Base-by-base conservation (phyloP, 345 rosid species). In the Euclidium syriacum region DNA sequence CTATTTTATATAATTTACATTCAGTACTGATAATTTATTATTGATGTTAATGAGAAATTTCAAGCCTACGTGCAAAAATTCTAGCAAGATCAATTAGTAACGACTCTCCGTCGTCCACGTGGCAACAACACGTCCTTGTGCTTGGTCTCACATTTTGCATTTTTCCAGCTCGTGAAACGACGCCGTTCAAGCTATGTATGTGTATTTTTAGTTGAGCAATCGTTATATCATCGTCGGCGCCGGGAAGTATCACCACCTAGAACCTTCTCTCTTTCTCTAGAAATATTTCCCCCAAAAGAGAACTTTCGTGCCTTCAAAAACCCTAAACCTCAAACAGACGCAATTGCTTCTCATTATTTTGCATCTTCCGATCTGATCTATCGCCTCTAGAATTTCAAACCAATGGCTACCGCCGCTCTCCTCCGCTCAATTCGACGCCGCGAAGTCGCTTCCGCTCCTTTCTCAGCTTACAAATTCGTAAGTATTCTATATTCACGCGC, bases 351-450 rank as follows among this genome's bases (percentile, higher is more conserved):
- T 32, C 46, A 51, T 46, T 61, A 20, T 23, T 42, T 47, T 39
- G 60, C 40, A 50, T 32, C 35, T 44, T 55, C 14, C 7, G 6
- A 2, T 6, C 15, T 6, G 53, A 72, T 30, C 42, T 26, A 47
- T 38, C 20, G 10, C 35, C 50, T 25, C 49, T 39, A 30, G 49
- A 60, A 34, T 35, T 48, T 52, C 11, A 30, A 52, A 19, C 14
- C 32, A 15, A 91, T 88, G 95, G 92, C 95, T 39, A 39, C 88
- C 11, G 83, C 81, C 0, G 80, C 81, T 65, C 75, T 94, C 19
- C 77, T 94, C 22, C 91, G 96, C 20, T 75, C 88, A 4, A 7
- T 91, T 7, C 76, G 95, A 15, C 90, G 95, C 41, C 90, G 95
- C 10, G 89, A 87, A 6, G 66, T 82, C 22, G 81, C 81, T 6